phyloP scores from a whole-genome alignment of 2,329 filamentous ascomycete genomes.

The Didymellaceae sp. region DNA sequence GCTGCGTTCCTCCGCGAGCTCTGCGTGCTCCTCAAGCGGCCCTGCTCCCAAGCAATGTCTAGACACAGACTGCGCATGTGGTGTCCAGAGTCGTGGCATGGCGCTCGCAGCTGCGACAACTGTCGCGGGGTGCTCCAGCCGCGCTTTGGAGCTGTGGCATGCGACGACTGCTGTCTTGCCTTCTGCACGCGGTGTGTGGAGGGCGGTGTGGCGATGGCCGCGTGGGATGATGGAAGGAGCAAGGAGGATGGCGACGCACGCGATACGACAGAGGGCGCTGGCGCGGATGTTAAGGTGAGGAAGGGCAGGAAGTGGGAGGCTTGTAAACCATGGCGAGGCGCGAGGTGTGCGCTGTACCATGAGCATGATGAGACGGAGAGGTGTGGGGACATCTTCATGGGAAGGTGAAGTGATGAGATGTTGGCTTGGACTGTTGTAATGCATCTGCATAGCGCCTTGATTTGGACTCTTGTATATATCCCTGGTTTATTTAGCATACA shows the following conservation, averaged over 20 bases:
- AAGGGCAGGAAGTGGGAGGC: conserved; percentile 41
- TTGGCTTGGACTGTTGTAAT: neutral
- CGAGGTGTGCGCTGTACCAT: conserved; percentile 46
- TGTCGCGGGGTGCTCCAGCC: conserved; percentile 51
- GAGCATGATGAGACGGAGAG: conserved; percentile 47
- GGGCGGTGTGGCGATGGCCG: conserved; percentile 39
- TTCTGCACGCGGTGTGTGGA: conserved; percentile 52
- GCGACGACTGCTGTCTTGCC: conserved; percentile 50
- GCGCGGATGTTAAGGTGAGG: conserved; percentile 28
- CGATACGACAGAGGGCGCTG: conserved; percentile 27
- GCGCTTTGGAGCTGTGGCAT: conserved; percentile 45
- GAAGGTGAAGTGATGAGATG: conserved; percentile 23
- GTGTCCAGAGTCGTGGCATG: conserved; percentile 46
- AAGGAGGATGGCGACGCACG: conserved; percentile 21
- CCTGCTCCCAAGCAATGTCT: conserved; percentile 50
- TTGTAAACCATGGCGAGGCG: conserved; percentile 49
- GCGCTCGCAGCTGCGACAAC: conserved; percentile 45
- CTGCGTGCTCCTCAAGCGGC: conserved; percentile 54
- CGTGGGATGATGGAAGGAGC: conserved; percentile 39
- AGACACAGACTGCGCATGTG: conserved; percentile 52
- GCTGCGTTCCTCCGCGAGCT: conserved; percentile 56
- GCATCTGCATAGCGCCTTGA: conserved; percentile 14
- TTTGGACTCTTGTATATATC: neutral
- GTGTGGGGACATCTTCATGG: conserved; percentile 43
- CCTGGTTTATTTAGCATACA: neutral